Conservation (phyloP, 345 rosid genomes). For the Mangifera indica region DNA sequence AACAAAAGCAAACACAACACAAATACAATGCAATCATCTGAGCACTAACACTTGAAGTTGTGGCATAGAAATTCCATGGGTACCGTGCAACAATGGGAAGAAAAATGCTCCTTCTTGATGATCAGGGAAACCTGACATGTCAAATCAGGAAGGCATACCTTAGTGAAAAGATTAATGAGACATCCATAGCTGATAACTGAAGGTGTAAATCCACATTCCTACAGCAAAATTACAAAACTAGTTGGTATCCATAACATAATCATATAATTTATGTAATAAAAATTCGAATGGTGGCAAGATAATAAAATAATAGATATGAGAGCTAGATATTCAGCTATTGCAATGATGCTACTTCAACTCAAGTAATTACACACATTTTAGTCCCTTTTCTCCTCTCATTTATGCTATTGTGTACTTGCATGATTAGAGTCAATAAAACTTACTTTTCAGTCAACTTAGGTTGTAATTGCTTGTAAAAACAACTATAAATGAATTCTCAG, state of each 20-base stretch:
- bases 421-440: too few relatives aligned
- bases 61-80: background rate
- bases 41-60: background rate
- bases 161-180: conserved; percentile 76
- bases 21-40: background rate
- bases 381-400: background rate
- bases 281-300: background rate
- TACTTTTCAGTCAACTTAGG: too few relatives aligned
- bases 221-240: conserved; percentile 15
- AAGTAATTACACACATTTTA: background rate
- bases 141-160: conserved; percentile 40
- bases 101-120: background rate
- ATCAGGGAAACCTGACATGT: background rate
- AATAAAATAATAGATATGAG: background rate
- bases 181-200: conserved; percentile 90
- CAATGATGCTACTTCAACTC: background rate
- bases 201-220: conserved; percentile 94
- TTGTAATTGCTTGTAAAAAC: too few relatives aligned
- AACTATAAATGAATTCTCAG: too few relatives aligned
- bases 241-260: conserved; percentile 5
- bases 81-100: background rate
- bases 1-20: background rate
- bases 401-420: too few relatives aligned
- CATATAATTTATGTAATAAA: background rate
- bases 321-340: too few relatives aligned